phyloP scores from a whole-genome alignment of 352 stramenopile genomes.

The Lagenidium sp. region DNA sequence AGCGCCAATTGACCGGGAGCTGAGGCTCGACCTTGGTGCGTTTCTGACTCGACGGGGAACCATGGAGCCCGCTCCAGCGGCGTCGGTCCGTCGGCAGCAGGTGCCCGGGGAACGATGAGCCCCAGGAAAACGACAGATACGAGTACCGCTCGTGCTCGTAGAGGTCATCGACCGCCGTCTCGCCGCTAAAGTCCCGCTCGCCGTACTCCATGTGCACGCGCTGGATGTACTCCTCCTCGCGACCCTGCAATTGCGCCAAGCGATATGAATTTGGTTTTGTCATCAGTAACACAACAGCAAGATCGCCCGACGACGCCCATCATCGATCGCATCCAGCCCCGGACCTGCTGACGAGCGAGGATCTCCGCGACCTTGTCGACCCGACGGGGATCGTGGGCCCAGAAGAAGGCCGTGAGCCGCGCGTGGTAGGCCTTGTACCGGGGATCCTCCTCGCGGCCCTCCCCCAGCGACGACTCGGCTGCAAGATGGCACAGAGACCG shows the following conservation, averaged over 20 bases:
- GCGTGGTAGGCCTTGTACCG: conserved; percentile 9
- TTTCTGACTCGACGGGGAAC: conserved; percentile 48
- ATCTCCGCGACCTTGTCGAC: conserved; percentile 56
- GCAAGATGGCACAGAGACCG: too few relatives aligned
- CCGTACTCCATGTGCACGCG: conserved; percentile 50
- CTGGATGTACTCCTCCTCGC: conserved; percentile 53
- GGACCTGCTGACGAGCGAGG: conserved; percentile 28
- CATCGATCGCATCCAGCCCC: not conserved
- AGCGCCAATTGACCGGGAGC: conserved; percentile 54
- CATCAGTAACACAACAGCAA: not conserved
- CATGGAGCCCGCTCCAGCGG: conserved; percentile 44
- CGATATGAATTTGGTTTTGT: not conserved
- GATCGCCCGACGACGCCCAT: too few relatives aligned
- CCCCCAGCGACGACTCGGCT: not conserved
- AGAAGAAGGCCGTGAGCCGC: conserved; percentile 56
- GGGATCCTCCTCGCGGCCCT: not conserved
- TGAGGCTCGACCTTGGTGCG: conserved; percentile 51
- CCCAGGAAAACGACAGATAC: conserved; percentile 68
- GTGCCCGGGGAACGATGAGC: conserved; percentile 55
- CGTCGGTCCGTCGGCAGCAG: conserved; percentile 57
- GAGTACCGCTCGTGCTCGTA: conserved; percentile 83
- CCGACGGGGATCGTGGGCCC: conserved; percentile 59
- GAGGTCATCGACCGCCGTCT: conserved; percentile 58
- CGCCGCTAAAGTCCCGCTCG: conserved; percentile 58
- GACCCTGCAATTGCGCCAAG: conserved; percentile 27